Evolutionary conservation across 805 yeast species (phyloP).

Genomic region (Yarrowia yakushimensis): DNA sequence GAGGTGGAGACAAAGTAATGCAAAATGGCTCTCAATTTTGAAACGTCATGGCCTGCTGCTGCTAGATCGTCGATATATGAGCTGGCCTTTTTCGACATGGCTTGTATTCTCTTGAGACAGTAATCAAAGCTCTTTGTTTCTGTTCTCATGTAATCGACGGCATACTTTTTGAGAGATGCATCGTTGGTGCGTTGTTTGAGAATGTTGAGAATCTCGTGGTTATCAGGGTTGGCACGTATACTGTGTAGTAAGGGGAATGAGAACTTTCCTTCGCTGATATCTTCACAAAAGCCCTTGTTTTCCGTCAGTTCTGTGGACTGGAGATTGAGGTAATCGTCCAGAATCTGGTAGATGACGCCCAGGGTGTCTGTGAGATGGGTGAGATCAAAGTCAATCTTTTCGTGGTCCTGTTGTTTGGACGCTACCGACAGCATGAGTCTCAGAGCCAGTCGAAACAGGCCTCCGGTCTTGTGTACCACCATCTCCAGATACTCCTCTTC

Average conservation of each 20-base stretch:
- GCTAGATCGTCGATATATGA: conserved; percentile 29
- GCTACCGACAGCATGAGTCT: conserved; percentile 51
- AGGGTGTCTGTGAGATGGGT: conserved; percentile 65
- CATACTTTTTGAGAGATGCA: conserved; percentile 47
- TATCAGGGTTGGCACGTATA: conserved; percentile 40
- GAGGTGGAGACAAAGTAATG: conserved; percentile 26
- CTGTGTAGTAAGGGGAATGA: conserved; percentile 82
- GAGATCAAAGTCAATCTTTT: conserved; percentile 35
- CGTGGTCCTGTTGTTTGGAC: conserved; percentile 10
- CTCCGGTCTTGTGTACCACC: conserved; percentile 90
- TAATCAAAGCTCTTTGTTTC: conserved; percentile 44
- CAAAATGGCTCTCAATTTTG: conserved; percentile 28
- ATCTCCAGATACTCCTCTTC: conserved; percentile 66
- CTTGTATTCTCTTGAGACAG: conserved; percentile 36
- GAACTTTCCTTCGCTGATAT: conserved; percentile 82
- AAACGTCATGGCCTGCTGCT: conserved; percentile 18
- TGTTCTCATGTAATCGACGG: conserved; percentile 47
- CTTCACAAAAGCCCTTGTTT: conserved; percentile 80
- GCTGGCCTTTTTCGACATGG: conserved; percentile 34
- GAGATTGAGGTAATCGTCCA: conserved; percentile 79
- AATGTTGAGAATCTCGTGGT: conserved; percentile 48
- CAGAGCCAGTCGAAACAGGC: conserved; percentile 73
- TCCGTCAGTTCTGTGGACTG: conserved; percentile 48
- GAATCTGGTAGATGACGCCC: conserved; percentile 81
- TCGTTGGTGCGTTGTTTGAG: conserved; percentile 53